Conservation (phyloP, 495 filamentous ascomycete genomes). For the Penicillium argentinense region DNA sequence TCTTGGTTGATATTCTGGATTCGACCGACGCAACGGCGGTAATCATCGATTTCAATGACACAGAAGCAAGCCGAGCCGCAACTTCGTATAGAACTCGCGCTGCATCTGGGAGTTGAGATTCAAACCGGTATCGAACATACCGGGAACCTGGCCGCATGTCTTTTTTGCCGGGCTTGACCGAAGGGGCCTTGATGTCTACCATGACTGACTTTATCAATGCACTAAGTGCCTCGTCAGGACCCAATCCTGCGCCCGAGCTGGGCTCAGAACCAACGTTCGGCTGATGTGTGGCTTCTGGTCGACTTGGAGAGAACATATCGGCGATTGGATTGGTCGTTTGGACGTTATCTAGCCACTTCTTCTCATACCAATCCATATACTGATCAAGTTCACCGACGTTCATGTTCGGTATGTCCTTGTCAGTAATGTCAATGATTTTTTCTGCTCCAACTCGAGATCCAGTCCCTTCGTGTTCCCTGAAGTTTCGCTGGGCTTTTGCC, state of each 20-base stretch:
- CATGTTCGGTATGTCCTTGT: slow-evolving; percentile 71
- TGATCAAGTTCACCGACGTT: slow-evolving; percentile 66
- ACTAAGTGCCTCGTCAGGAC: slow-evolving; percentile 30
- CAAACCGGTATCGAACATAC: slow-evolving; percentile 57
- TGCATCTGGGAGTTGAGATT: slow-evolving; percentile 54
- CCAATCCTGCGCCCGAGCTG: slow-evolving; percentile 8
- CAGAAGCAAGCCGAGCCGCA: slow-evolving; percentile 49
- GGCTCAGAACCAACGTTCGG: not conserved
- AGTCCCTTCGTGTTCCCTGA: slow-evolving; percentile 27
- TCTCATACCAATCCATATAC: slow-evolving; percentile 88
- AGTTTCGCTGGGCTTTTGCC: slow-evolving; percentile 53
- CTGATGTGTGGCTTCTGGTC: slow-evolving; percentile 5
- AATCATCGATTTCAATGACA: slow-evolving; percentile 48
- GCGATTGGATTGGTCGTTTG: slow-evolving; percentile 40
- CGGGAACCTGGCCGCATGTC: slow-evolving; percentile 50
- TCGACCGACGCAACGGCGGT: slow-evolving; percentile 47
- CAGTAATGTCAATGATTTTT: slow-evolving; percentile 53
- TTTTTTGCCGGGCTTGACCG: slow-evolving; percentile 28
- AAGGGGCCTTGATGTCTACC: slow-evolving; percentile 29
- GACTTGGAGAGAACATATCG: slow-evolving; percentile 50
- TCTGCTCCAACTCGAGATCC: slow-evolving; percentile 34
- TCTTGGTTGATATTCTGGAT: no score
- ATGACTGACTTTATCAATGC: slow-evolving; percentile 40
- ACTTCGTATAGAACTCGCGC: slow-evolving; percentile 56
- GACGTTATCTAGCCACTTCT: slow-evolving; percentile 58